Conservation (phyloP, 2,329 filamentous ascomycete genomes). For the Alternaria panax region DNA sequence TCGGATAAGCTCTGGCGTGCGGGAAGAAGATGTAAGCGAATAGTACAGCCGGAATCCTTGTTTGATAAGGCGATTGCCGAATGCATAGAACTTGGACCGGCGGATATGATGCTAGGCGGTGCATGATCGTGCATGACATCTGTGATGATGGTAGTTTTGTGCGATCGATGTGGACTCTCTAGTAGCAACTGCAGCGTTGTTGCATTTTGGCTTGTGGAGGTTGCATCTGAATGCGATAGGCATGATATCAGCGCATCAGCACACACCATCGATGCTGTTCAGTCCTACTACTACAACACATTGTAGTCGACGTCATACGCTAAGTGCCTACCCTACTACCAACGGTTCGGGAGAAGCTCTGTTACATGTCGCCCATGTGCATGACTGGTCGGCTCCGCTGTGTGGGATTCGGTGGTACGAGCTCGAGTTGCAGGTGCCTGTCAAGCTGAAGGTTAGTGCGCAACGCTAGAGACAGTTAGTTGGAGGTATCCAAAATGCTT, state of each 20-base stretch:
- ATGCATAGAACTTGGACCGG: neutral
- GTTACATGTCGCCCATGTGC: neutral
- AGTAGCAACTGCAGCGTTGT: neutral
- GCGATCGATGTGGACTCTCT: neutral
- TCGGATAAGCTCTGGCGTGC: neutral
- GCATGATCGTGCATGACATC: neutral
- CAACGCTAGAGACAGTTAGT: neutral
- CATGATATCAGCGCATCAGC: neutral
- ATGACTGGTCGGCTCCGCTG: slow-evolving; percentile 8
- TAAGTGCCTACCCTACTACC: neutral
- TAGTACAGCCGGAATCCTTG: neutral
- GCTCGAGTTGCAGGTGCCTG: neutral
- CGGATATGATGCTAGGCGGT: neutral
- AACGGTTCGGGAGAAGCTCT: neutral
- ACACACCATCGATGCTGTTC: neutral
- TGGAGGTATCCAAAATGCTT: neutral
- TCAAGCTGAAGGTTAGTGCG: neutral
- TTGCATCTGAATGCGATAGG: neutral
- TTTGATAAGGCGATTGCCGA: slow-evolving; percentile 8
- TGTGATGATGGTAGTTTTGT: neutral
- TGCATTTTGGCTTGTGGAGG: neutral
- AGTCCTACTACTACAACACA: neutral
- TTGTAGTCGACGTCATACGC: neutral
- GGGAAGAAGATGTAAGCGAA: slow-evolving; percentile 1
- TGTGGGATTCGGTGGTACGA: slow-evolving; percentile 9